phyloP scores from a whole-genome alignment of 768 basidiomycete genomes.

The Russula sp. region DNA sequence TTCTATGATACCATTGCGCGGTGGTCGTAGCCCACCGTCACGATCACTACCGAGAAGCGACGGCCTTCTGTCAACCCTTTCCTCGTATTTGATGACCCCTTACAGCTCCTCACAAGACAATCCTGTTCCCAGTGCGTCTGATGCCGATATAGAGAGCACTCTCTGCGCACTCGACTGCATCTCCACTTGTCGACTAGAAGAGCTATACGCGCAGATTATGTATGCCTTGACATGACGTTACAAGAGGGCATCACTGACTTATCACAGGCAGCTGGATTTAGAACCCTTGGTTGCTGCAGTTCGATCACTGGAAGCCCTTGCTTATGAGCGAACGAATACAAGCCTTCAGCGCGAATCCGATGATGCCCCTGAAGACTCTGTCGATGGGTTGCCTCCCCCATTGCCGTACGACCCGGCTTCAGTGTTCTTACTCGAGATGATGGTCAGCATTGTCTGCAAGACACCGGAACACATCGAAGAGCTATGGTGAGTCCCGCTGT shows the following conservation, averaged over 20 bases:
- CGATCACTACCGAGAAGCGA: constrained; percentile 61
- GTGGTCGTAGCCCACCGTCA: constrained; percentile 47
- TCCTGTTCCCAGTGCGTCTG: constrained; percentile 79
- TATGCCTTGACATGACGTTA: constrained; percentile 29
- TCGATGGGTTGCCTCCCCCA: constrained; percentile 40
- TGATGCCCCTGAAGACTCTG: constrained; percentile 37
- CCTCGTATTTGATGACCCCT: constrained; percentile 94
- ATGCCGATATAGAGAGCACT: constrained; percentile 88
- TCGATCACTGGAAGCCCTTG: constrained; percentile 81
- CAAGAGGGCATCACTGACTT: neutral
- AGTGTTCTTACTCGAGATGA: constrained; percentile 89
- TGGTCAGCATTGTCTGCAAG: constrained; percentile 83
- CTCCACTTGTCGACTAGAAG: constrained; percentile 86
- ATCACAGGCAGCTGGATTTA: constrained; percentile 60
- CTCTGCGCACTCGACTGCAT: constrained; percentile 94
- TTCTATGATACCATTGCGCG: constrained; percentile 84
- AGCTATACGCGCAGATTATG: constrained; percentile 91
- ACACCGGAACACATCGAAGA: constrained; percentile 76
- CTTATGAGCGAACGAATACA: constrained; percentile 83
- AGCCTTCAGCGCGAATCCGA: constrained; percentile 63
- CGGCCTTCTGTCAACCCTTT: constrained; percentile 89
- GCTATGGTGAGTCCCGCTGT: constrained; percentile 58
- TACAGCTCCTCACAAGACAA: constrained; percentile 72
- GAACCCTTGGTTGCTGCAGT: constrained; percentile 80
- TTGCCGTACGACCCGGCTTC: constrained; percentile 93